Evolutionary conservation across 305 asterid genomes (phyloP), one percentile per base, ranked within the genome.

Genomic region (Rubia tinctorum): DNA sequence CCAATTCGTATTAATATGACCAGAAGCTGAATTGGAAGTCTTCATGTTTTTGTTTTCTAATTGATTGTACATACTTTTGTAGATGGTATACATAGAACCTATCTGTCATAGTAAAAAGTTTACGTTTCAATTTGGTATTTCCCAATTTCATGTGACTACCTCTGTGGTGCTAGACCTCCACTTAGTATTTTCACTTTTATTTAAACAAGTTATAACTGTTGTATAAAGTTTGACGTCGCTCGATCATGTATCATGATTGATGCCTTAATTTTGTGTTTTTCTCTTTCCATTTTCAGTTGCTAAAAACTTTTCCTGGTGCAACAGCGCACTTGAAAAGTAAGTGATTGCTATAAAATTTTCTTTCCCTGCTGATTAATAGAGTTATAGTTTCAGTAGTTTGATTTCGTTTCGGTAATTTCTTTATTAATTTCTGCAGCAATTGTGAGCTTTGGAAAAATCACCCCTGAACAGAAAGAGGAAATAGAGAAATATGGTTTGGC

Each of bases 391-490:
- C 12, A 17, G 59, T 42, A 10, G 40, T 14, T 25, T 42, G 27
- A 40, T 59, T 58, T 49, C 12, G 71, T 69, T 61, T 78, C 18
- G 58, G 3, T 69, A 53, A 79, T 58, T 8, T 79, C 14, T 75
- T 72, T 12, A 39, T 23, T 69, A 40, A 74, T 59, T 43, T 37
- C 59, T 81, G 53, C 73, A 90, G 97, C 86, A 75, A 86, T 92
- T 72, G 89, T 92, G 78, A 90, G 96, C 88, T 92, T 91, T 63
- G 95, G 93, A 73, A 82, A 84, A 73, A 86, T 85, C 51, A 78
- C 81, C 56, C 61, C 23, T 65, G 93, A 86, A 58, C 59, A 53
- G 59, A 53, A 18, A 53, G 59, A 53, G 23, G 91, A 90, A 55
- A 88, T 79, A 86, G 84, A 85, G 42, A 73, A 63, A 27, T 87